These are phyloP conservation scores for Wickerhamiella lipophila DNA, from an alignment of 805 yeast genomes.

Conservation along the genomic window DNA sequence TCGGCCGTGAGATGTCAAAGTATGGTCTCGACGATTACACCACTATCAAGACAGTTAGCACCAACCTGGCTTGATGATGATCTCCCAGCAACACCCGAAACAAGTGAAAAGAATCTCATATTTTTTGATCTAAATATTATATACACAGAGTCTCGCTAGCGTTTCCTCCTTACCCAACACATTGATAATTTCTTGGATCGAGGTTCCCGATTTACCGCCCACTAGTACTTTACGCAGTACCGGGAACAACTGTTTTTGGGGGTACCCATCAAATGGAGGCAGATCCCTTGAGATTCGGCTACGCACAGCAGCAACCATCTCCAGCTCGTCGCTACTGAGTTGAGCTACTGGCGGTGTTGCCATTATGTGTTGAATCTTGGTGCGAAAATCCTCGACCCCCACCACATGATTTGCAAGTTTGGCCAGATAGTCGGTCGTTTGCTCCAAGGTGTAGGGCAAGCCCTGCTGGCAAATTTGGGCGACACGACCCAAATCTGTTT, in stretches of 20 bases:
- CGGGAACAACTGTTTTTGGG: slow-evolving; percentile 35
- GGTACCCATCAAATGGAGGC: slow-evolving; percentile 1
- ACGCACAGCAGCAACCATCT: not conserved
- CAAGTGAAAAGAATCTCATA: too few relatives aligned
- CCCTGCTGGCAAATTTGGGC: slow-evolving; percentile 14
- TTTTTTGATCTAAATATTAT: not conserved
- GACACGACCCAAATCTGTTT: slow-evolving; percentile 23
- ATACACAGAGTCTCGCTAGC: not conserved
- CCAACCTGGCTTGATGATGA: slow-evolving; percentile 24
- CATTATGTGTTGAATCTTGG: slow-evolving; percentile 27
- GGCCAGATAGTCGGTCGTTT: slow-evolving; percentile 33
- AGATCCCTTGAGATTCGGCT: not conserved
- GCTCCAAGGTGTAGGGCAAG: slow-evolving; percentile 23
- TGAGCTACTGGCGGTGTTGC: slow-evolving; percentile 9
- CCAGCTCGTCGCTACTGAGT: slow-evolving; percentile 8
- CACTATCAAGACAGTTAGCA: slow-evolving; percentile 49
- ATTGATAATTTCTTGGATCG: slow-evolving; percentile 44
- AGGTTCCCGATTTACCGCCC: slow-evolving; percentile 58
- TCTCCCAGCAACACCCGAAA: too few relatives aligned
- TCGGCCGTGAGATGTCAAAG: slow-evolving; percentile 69
- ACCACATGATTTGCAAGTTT: slow-evolving; percentile 39
- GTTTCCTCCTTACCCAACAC: slow-evolving; percentile 35
- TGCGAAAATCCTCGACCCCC: slow-evolving; percentile 41
- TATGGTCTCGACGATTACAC: slow-evolving; percentile 66
- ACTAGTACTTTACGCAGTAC: slow-evolving; percentile 54